Evolutionary conservation across 768 basidiomycete genomes (phyloP).

Genomic region (Cystobasidium tubakii): DNA sequence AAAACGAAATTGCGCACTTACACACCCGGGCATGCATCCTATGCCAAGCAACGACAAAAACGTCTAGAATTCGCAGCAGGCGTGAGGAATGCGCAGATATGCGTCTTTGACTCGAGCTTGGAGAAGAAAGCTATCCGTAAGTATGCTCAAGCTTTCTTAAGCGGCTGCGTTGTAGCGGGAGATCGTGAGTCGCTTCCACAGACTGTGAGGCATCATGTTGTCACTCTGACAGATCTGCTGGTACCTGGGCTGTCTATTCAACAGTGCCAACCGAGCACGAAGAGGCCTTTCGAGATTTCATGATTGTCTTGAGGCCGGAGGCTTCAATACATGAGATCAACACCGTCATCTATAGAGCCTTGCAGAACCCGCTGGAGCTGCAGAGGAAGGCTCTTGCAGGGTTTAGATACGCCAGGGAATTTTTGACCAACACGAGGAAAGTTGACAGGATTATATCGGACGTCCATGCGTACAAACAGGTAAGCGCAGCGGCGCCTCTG

Average conservation of each 20-base stretch:
- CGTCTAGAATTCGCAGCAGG: conserved; percentile 14
- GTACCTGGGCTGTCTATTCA: background rate
- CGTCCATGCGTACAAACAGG: background rate
- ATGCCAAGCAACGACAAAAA: background rate
- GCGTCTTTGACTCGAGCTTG: conserved; percentile 33
- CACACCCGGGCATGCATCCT: conserved; percentile 8
- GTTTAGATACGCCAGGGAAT: conserved; percentile 26
- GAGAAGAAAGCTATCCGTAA: conserved; percentile 34
- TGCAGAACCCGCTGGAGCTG: conserved; percentile 15
- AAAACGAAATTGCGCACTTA: conserved; percentile 17
- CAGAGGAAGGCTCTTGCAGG: conserved; percentile 26
- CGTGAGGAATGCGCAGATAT: conserved; percentile 25
- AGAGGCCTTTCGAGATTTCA: conserved; percentile 13
- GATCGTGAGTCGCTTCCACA: conserved; percentile 11
- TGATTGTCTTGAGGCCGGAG: conserved; percentile 15
- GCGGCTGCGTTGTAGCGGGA: conserved; percentile 27
- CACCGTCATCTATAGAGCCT: conserved; percentile 14
- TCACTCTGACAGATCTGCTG: background rate
- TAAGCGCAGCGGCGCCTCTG: background rate
- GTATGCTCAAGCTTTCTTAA: conserved; percentile 32
- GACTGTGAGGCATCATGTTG: too few relatives aligned
- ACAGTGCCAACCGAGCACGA: conserved; percentile 34
- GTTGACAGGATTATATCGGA: conserved; percentile 15
- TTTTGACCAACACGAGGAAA: conserved; percentile 25
- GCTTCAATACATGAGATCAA: conserved; percentile 30